Evolutionary conservation across 2,329 filamentous ascomycete genomes (phyloP).

Genomic region (Fusarium sp.): DNA sequence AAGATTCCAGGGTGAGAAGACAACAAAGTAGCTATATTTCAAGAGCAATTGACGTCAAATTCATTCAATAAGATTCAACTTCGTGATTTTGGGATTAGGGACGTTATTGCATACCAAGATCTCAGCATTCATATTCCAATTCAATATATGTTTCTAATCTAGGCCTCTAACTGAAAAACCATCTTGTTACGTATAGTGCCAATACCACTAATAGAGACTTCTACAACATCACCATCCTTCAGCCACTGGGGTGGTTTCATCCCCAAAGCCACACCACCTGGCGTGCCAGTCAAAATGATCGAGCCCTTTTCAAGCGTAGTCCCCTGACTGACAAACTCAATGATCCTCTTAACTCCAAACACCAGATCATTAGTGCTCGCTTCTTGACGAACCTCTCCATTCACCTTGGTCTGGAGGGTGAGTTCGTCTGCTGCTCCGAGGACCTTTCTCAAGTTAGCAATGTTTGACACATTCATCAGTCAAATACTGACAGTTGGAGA

Average conservation of each 20-base stretch:
- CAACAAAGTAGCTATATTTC: too few species aligned
- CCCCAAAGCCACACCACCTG: conserved; percentile 21
- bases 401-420: conserved; percentile 17
- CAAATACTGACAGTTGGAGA: not conserved
- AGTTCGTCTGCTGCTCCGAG: not conserved
- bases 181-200: conserved; percentile 18
- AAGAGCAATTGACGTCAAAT: too few species aligned
- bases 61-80: too few species aligned
- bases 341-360: conserved; percentile 10
- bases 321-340: conserved; percentile 19
- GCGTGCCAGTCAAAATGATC: conserved; percentile 27
- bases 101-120: too few species aligned
- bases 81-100: too few species aligned
- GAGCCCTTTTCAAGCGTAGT: conserved; percentile 23
- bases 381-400: conserved; percentile 24
- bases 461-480: too few species aligned
- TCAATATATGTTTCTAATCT: too few species aligned
- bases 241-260: conserved; percentile 23
- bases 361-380: conserved; percentile 17
- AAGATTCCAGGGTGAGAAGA: too few species aligned
- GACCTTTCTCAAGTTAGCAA: too few species aligned
- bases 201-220: conserved; percentile 22
- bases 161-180: too few species aligned
- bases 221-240: conserved; percentile 19
- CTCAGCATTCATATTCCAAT: too few species aligned